phyloP scores from a whole-genome alignment of 495 filamentous ascomycete species.

The Geopyxis carbonaria region DNA sequence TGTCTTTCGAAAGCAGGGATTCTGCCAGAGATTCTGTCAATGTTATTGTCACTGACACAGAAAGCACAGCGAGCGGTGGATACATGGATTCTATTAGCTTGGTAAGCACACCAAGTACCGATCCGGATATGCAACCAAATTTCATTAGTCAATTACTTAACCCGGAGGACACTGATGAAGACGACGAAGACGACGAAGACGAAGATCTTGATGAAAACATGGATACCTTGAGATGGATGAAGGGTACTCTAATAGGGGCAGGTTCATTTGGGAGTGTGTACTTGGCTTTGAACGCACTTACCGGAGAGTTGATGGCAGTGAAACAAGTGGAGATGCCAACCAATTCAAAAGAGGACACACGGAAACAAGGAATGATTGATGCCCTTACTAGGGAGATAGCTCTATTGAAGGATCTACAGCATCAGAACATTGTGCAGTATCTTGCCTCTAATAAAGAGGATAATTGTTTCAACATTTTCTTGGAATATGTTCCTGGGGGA shows the following conservation, averaged over 20 bases:
- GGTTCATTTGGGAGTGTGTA: slow-evolving; percentile 96
- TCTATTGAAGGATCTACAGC: slow-evolving; percentile 81
- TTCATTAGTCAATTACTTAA: slow-evolving; percentile 45
- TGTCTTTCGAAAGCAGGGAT: slow-evolving; percentile 60
- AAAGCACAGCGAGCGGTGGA: slow-evolving; percentile 50
- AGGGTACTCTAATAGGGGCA: slow-evolving; percentile 88
- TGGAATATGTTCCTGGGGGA: slow-evolving; percentile 95
- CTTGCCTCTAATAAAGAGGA: slow-evolving; percentile 83
- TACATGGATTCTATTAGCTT: slow-evolving; percentile 66
- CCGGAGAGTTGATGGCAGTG: slow-evolving; percentile 92
- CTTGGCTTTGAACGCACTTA: slow-evolving; percentile 89
- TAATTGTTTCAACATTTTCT: slow-evolving; percentile 94
- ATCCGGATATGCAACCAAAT: slow-evolving; percentile 28
- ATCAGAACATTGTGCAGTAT: slow-evolving; percentile 96
- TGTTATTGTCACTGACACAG: slow-evolving; percentile 52
- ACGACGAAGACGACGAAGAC: slow-evolving; percentile 60
- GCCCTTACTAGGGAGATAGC: slow-evolving; percentile 92
- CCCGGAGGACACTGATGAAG: slow-evolving; percentile 77
- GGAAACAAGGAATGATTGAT: slow-evolving; percentile 95
- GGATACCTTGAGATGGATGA: slow-evolving; percentile 97
- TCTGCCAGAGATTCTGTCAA: slow-evolving; percentile 36
- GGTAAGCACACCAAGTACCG: slow-evolving; percentile 43
- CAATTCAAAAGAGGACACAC: slow-evolving; percentile 62
- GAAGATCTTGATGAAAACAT: slow-evolving; percentile 47
- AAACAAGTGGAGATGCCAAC: slow-evolving; percentile 95